Conservation (phyloP, 2,329 filamentous ascomycete genomes). For the Pyrenochaeta sp. region DNA sequence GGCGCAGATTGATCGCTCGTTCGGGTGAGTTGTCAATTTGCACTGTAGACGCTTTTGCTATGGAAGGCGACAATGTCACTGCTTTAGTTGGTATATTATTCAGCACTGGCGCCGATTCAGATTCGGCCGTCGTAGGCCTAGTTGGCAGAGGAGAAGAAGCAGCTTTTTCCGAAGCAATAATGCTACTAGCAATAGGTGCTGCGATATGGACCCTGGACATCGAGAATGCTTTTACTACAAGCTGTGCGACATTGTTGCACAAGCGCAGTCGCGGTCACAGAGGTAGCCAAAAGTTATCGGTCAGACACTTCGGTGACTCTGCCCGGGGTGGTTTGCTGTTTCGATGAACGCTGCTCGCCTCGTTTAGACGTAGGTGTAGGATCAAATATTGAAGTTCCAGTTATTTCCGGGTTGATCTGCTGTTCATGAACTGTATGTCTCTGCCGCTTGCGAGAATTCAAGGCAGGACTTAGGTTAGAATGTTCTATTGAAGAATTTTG, state of each 20-base stretch:
- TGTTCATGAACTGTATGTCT: not conserved
- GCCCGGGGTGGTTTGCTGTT: not conserved
- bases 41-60: not conserved
- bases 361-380: not conserved
- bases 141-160: constrained; percentile 26
- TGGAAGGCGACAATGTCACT: not conserved
- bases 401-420: not conserved
- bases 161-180: not conserved
- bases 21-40: constrained; percentile 20
- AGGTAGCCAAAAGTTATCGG: not conserved
- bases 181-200: not conserved
- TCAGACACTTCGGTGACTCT: not conserved
- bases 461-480: not conserved
- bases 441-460: not conserved
- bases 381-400: not conserved
- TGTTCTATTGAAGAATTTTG: not conserved
- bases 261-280: not conserved
- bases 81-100: not conserved
- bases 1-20: not conserved
- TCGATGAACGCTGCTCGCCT: not conserved
- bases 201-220: constrained; percentile 28
- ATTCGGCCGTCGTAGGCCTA: constrained; percentile 18
- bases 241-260: constrained; percentile 6
- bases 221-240: constrained; percentile 10
- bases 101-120: not conserved